These are phyloP conservation scores for Sporothrix inflata DNA, from an alignment of 2,329 filamentous ascomycete species.

Conservation along the genomic window DNA sequence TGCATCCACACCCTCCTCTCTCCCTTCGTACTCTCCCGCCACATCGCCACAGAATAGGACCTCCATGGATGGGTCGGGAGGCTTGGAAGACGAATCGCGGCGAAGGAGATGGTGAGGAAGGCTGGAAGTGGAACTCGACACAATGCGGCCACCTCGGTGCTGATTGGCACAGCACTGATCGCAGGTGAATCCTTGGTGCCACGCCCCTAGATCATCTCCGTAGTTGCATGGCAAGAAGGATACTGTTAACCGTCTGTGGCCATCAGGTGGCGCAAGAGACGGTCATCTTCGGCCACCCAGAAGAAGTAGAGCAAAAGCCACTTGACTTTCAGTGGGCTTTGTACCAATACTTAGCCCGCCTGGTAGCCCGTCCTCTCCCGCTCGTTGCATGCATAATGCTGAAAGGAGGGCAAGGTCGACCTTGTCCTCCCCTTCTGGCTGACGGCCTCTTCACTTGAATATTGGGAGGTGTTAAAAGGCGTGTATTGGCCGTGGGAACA, in stretches of 20 bases:
- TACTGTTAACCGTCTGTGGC: not conserved
- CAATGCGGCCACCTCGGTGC: not conserved
- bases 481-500: not conserved
- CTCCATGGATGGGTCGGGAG: not conserved
- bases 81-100: not conserved
- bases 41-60: constrained; percentile 19
- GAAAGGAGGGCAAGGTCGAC: not conserved
- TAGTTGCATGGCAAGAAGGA: not conserved
- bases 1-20: not conserved
- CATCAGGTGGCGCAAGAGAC: too few species aligned
- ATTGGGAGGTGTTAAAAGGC: not conserved
- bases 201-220: not conserved
- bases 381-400: not conserved
- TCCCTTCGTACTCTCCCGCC: not conserved
- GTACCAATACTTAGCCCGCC: not conserved
- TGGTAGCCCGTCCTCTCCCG: not conserved
- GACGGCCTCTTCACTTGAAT: too few species aligned
- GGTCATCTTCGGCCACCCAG: not conserved
- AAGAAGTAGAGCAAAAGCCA: not conserved
- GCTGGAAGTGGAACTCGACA: too few species aligned
- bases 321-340: not conserved
- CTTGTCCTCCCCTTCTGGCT: not conserved
- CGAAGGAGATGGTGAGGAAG: not conserved
- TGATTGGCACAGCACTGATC: not conserved
- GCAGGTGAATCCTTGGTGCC: not conserved